Evolutionary conservation across 345 rosid species (phyloP), one percentile per base, ranked within the genome.

Genomic region (Rhodamnia rubescens): DNA sequence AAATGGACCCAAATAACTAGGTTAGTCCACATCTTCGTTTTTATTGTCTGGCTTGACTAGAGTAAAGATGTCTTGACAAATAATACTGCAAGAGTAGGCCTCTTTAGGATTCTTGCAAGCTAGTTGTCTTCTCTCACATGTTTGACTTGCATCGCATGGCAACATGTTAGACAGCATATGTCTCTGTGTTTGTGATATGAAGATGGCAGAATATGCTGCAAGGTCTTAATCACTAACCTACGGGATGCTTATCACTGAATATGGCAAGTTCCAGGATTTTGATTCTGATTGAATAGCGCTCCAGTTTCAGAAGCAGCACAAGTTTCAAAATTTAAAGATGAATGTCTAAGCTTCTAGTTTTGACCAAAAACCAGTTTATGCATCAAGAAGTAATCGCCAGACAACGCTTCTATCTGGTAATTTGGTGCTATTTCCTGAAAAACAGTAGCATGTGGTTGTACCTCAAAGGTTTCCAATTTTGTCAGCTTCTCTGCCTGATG

Each of bases 401-500:
- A 56, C 47, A 4, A 18, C 58, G 42, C 24, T 82, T 1, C 61
- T 49, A 29, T 81, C 24, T 26, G 42, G 40, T 82, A 20, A 82
- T 49, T 82, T 27, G 44, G 53, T 32, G 44, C 9, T 16, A 27
- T n/a, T n/a, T 82, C 18, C 10, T 82, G 26, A 53, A n/a, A 81
- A 57, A 29, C 47, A 55, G n/a, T 58, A 11, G 59, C 22, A 53
- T 12, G 29, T 3, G 59, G n/a, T 50, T 50, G 53, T 90, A 94
- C 96, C 94, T 93, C 91, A 22, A 81, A 88, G 49, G 88, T 85
- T 74, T 87, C 89, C 86, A 90, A 91, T 13, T 87, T 89, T 84
- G 82, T 88, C 90, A 94, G 59, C 84, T 91, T 92, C 86, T 89
- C 93, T 24, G 95, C 97, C 53, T 92, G 94, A 44, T 90, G 86